Conservation (phyloP, 176 grass and related monocot species). For the Aegilops longissima region DNA sequence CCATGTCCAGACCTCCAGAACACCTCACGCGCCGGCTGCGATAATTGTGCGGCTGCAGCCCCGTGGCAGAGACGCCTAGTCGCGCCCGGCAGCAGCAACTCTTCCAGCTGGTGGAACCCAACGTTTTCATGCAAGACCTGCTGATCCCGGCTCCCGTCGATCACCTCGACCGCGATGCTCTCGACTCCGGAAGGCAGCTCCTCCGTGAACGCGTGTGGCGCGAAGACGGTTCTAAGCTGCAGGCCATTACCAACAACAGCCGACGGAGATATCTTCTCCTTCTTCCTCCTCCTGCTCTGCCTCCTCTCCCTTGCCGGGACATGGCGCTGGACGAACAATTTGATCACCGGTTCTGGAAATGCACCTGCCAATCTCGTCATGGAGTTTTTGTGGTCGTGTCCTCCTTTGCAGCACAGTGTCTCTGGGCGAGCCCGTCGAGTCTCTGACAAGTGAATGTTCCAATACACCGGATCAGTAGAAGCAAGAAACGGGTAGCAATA, state of each 20-base stretch:
- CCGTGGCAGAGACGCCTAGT: background rate
- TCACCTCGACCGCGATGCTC: slow-evolving; percentile 6
- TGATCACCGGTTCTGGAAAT: slow-evolving; percentile 11
- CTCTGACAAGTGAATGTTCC: background rate
- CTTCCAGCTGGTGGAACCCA: background rate
- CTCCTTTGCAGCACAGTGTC: background rate
- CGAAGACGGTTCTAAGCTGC: background rate
- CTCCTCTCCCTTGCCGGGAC: background rate
- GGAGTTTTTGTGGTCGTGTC: background rate
- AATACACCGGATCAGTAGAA: background rate
- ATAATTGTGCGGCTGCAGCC: background rate
- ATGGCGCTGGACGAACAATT: background rate
- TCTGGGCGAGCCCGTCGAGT: background rate
- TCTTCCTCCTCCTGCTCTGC: background rate
- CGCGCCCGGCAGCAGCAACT: background rate
- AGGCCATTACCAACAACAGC: background rate
- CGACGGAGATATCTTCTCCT: background rate
- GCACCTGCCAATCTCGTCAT: background rate
- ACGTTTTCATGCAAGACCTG: background rate
- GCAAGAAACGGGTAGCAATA: background rate
- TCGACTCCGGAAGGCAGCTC: background rate
- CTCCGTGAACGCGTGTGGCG: background rate
- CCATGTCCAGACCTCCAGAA: slow-evolving; percentile 22
- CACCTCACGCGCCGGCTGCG: background rate
- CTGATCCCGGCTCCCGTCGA: background rate